A percentile compares a stretch with the other conserved stretches of the same genome.
phyloP scores from a whole-genome alignment of 345 rosid genomes.

The Trapa bicornis region DNA sequence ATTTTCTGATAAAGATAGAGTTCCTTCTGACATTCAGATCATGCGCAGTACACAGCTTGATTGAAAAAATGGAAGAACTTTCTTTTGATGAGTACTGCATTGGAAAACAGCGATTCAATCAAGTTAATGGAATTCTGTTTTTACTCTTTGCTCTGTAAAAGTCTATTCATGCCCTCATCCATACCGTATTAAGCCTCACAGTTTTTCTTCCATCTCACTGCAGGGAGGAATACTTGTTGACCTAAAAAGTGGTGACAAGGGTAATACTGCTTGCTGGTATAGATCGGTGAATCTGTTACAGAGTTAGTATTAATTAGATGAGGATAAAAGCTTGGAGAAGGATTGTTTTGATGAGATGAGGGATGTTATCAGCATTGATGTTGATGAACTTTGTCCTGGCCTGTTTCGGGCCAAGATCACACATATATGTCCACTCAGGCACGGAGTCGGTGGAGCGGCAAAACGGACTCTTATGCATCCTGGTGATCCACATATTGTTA shows the following conservation, averaged over 20 bases:
- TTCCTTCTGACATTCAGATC: background rate
- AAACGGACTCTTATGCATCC: slow-evolving; percentile 35
- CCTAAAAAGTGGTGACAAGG: background rate
- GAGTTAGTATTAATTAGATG: background rate
- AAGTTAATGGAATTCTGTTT: background rate
- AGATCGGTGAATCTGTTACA: background rate
- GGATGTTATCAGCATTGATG: slow-evolving; percentile 23
- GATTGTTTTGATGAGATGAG: slow-evolving; percentile 27
- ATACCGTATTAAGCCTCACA: background rate
- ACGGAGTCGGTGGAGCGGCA: slow-evolving; percentile 25
- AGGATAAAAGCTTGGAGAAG: background rate
- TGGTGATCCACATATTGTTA: slow-evolving; percentile 32
- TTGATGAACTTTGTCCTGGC: slow-evolving; percentile 31
- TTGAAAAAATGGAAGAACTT: background rate
- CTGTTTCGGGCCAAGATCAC: slow-evolving; percentile 25
- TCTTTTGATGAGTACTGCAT: background rate
- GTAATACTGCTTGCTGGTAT: background rate
- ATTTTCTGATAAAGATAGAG: background rate
- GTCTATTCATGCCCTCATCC: background rate
- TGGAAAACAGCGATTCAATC: background rate
- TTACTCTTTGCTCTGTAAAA: background rate
- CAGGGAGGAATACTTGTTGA: background rate
- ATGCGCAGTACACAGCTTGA: background rate
- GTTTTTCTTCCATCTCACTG: background rate
- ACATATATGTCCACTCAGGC: slow-evolving; percentile 12